These are phyloP conservation scores for Phytomonas francai DNA, from an alignment of 208 protist genomes.

Conservation along the genomic window DNA sequence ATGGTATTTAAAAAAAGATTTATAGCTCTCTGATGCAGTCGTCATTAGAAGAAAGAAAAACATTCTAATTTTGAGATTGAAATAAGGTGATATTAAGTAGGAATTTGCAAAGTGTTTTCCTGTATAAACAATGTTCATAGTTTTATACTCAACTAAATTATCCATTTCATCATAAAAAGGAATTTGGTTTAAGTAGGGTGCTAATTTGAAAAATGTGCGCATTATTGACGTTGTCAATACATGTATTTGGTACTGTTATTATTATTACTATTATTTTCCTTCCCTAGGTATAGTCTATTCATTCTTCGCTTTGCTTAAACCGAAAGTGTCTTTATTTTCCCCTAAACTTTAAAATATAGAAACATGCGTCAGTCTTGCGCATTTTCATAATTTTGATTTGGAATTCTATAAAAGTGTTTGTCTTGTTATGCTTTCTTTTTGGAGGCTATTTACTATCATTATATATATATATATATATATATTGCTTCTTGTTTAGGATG, in stretches of 20 bases:
- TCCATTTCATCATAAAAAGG: neutral
- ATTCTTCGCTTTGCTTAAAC: neutral
- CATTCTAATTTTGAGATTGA: neutral
- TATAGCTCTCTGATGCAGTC: neutral
- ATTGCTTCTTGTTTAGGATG: neutral
- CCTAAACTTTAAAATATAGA: neutral
- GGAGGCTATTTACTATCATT: neutral
- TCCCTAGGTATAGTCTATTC: neutral
- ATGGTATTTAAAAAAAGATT: neutral
- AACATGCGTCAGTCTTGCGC: neutral
- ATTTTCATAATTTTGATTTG: neutral
- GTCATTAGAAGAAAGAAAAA: neutral
- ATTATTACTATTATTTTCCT: neutral
- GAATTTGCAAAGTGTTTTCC: neutral
- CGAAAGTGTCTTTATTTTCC: neutral
- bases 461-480: conserved; percentile 2
- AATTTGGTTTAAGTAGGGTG: neutral
- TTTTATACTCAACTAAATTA: neutral
- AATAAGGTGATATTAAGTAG: neutral
- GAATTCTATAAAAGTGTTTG: neutral
- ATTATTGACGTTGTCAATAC: conserved; percentile 1
- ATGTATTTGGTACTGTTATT: neutral
- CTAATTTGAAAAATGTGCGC: neutral
- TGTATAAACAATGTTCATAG: conserved; percentile 1
- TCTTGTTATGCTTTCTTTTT: neutral